Evolutionary conservation across 305 asterid species (phyloP).

Genomic region (Solanum hybrid): DNA sequence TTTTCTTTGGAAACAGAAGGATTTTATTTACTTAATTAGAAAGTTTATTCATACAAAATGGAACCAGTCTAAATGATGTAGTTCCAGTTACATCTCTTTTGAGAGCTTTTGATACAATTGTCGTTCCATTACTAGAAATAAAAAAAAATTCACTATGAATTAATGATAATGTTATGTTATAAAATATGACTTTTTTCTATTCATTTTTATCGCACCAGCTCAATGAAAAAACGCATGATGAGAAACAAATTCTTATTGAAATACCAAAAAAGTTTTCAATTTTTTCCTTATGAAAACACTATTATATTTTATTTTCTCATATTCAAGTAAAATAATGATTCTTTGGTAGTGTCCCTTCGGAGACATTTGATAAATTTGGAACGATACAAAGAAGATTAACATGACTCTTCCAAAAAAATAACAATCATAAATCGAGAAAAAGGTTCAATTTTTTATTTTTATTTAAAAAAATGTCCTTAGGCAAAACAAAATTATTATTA

Average conservation of each 20-base stretch:
- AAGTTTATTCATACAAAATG: no score
- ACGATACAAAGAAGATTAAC: not conserved
- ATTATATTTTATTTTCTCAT: not conserved
- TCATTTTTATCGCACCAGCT: not conserved
- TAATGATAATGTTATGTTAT: not conserved
- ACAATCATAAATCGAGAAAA: not conserved
- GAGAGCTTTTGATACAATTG: not conserved
- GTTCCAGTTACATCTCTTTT: no score
- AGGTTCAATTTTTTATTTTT: not conserved
- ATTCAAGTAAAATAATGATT: not conserved
- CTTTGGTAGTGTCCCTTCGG: not conserved
- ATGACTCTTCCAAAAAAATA: not conserved
- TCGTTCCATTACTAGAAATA: not conserved
- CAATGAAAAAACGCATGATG: not conserved
- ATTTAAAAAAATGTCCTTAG: not conserved
- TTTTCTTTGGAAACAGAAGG: not conserved
- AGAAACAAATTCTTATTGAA: not conserved
- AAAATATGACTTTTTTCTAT: not conserved
- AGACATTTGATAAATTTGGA: not conserved
- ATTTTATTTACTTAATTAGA: no score
- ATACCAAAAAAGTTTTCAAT: not conserved
- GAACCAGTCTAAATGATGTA: not conserved
- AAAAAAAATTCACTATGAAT: not conserved
- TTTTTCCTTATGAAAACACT: not conserved
- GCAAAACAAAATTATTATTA: not conserved